Conservation (phyloP, 176 grass and related monocot species). For the bread wheat (Triticum aestivum) region DNA sequence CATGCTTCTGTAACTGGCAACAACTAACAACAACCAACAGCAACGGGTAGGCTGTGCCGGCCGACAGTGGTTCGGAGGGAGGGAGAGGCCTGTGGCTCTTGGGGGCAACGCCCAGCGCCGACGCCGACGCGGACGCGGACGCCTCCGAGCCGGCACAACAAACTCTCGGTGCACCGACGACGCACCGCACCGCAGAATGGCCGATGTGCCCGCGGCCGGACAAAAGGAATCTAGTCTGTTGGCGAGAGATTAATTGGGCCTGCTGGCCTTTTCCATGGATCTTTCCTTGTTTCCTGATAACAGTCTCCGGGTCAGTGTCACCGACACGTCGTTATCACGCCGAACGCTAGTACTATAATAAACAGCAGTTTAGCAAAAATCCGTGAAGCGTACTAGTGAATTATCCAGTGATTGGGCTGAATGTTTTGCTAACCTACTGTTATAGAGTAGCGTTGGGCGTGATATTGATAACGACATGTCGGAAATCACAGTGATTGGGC, state of each 20-base stretch:
- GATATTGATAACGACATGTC: neutral
- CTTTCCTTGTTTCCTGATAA: neutral
- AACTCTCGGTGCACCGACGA: neutral
- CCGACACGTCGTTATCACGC: too few relatives aligned
- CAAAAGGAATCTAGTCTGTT: neutral
- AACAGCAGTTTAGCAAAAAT: too few relatives aligned
- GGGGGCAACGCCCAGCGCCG: neutral
- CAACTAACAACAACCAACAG: neutral
- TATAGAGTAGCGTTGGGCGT: neutral
- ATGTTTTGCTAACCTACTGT: neutral
- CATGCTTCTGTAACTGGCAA: neutral
- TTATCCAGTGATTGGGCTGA: too few relatives aligned
- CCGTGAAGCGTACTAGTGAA: too few relatives aligned
- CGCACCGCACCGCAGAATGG: neutral
- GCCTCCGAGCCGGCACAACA: neutral
- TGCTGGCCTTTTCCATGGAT: neutral
- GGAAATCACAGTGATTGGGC: neutral
- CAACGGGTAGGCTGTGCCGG: neutral
- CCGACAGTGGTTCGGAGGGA: constrained; percentile 1
- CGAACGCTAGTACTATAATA: too few relatives aligned
- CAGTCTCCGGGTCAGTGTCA: neutral
- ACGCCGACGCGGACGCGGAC: neutral
- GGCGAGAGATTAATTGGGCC: neutral
- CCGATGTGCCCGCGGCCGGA: neutral
- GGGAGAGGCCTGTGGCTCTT: neutral